Evolutionary conservation across 202 grass and related monocot genomes (phyloP), one percentile per base, ranked within the genome.

Genomic region (Saccharum hybrid): DNA sequence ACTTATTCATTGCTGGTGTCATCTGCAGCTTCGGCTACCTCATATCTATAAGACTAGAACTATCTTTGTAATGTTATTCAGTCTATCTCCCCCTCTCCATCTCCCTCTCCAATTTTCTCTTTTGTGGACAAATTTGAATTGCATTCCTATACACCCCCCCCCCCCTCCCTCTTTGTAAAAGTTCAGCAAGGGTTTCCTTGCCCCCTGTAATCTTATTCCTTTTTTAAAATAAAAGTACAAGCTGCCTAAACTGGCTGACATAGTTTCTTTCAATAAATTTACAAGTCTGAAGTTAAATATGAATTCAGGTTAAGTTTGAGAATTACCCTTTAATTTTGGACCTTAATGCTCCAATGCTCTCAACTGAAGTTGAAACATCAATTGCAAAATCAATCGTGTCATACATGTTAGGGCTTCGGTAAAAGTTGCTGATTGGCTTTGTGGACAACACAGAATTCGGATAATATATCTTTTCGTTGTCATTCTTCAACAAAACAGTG

Each of bases 391-490:
- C 84, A 5, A 98, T 74, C 0, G 78, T 73, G 43, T 98, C 96
- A 15, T 64, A 78, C 96, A 98, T 98, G 57, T 98, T 91, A 52
- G 96, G 96, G 84, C 96, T 98, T 82, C 93, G 90, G 79, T 96
- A 98, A 71, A 93, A 98, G 67, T 98, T 98, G 89, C 93, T 96
- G 89, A 98, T 98, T 28, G 96, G 75, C 83, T 94, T 98, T 33
- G 87, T 87, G 13, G 91, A 85, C 60, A 98, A 59, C 34, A 96
- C 96, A 4, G 96, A 88, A 83, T 98, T 98, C 62, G 96, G 93
- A 78, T 98, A 98, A 81, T 92, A 98, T 80, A 98, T 81, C 82
- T 98, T 98, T 88, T 96, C 93, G 46, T 94, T 92, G 75, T 98
- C 93, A 76, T 92, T 84, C 82, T 87, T 93, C 85, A 98, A 68